Base-by-base conservation (phyloP, 2,329 filamentous ascomycete species). In the Clonostachys rosea region DNA sequence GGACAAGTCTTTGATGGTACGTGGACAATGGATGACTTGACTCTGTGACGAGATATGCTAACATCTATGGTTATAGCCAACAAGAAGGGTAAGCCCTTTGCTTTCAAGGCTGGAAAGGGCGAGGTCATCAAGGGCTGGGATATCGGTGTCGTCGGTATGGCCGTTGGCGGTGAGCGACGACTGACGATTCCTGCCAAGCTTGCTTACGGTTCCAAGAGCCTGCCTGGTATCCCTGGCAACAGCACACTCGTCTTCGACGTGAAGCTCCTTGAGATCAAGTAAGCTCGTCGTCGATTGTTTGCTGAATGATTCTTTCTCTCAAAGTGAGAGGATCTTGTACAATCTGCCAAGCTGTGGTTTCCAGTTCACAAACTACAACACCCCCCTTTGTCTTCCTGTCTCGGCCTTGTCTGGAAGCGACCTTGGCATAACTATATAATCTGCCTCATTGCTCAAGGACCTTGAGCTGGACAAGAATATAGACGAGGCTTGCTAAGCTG, bases 71-170 rank as follows among this genome's bases (percentile, higher is more conserved):
- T 39, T 20, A 9, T 18, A 91, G 89, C 91, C 70, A 97, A 99
- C 81, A 99, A 97, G 81, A 96, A 95, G 77, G 94, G 94, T 61
- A 91, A 95, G 76, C 92, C 95, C 49, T 99, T 99, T 76, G 81
- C 80, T 56, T 97, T 97, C 83, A 95, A 92, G 78, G 84, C 95
- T 51, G 95, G 94, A 58, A 83, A 85, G 65, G 91, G 91, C 52
- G 89, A 97, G 70, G 95, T 99, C 61, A 99, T 99, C 77, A 94
- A 95, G 81, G 94, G 94, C 57, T 97, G 94, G 95, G 95, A 99
- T 67, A 82, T 97, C 55, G 94, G 94, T 71, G 76, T 99, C 58
- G 78, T 81, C 57, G 95, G 95, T 70, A 96, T 99, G 90, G 77
- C 85, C 57, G 86, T 91, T 57, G 94, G 94, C 62, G 91, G 90